Evolutionary conservation across 2,329 filamentous ascomycete species (phyloP), one percentile per base, ranked within the genome.

Genomic region (Cercospora nicotianae): DNA sequence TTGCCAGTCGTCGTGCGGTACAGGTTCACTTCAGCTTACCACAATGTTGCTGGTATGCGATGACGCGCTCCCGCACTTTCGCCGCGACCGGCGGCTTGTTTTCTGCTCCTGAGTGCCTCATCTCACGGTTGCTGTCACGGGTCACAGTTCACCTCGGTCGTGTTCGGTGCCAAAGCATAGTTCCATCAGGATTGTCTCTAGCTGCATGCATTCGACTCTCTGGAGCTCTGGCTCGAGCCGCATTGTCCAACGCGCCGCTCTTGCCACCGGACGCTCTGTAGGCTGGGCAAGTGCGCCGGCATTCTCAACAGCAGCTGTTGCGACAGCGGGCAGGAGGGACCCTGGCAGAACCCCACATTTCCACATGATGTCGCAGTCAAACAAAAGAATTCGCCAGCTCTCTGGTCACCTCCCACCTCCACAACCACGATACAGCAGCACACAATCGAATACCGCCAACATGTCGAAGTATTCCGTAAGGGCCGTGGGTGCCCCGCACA

Each of bases 401-500:
- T 68, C 70, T 58, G 61, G 63, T 31, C 74, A 73, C 66, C 65
- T 77, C 42, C 69, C 68, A 28, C 31, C 67, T 57, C 72, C 74
- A 63, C 72, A 74, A 64, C 65, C 74, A n/a, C 36, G 16, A 42
- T 42, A 42, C 63, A 71, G 68, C 30, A 51, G 58, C 51, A 58
- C 58, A 12, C 57, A 48, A 26, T 31, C 59, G 18, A 63, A 45
- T 42, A 26, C 31, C 39, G 28, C 70, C 51, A 67, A 48, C 23
- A 63, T 70, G 31, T 33, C 31, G 10, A 33, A 33, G 10, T 33
- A 33, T 13, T 33, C 31, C 10, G 31, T 33, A 13, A 10, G 31
- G 10, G 10, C 10, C 3, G 10, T 33, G 10, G 31, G 31, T 77
- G 89, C 92, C 78, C 88, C 93, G 78, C 91, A 97, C 87, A 98